phyloP scores from a whole-genome alignment of 2,329 filamentous ascomycete genomes.

The Ophiostoma piceae region DNA sequence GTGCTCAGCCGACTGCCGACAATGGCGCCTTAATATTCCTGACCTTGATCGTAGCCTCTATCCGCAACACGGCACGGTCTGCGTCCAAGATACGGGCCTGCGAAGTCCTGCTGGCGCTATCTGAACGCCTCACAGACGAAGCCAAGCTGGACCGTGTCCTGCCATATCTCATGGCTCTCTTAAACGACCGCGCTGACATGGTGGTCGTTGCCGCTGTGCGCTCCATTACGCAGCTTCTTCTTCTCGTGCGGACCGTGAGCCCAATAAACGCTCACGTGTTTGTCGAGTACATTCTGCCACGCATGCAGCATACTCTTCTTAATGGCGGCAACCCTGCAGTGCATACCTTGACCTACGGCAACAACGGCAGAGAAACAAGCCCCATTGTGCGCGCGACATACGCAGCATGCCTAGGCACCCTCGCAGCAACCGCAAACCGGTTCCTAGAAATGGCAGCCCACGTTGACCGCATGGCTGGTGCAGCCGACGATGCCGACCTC shows the following conservation, averaged over 20 bases:
- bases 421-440: conserved; percentile 76
- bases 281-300: conserved; percentile 61
- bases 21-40: conserved; percentile 92
- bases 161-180: conserved; percentile 77
- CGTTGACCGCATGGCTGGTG: conserved; percentile 22
- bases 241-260: conserved; percentile 82
- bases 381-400: conserved; percentile 82
- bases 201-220: conserved; percentile 82
- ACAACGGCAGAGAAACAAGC: conserved; percentile 19
- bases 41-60: conserved; percentile 78
- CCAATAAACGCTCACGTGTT: conserved; percentile 66
- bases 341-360: neutral
- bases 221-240: conserved; percentile 80
- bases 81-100: conserved; percentile 85
- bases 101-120: conserved; percentile 85
- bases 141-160: conserved; percentile 90
- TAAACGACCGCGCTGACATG: conserved; percentile 76
- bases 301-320: conserved; percentile 52
- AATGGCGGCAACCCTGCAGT: conserved; percentile 32
- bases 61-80: conserved; percentile 82
- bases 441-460: conserved; percentile 66
- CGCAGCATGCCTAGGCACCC: conserved; percentile 81
- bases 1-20: conserved; percentile 60
- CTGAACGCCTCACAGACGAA: conserved; percentile 87
- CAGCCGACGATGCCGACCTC: conserved; percentile 14